phyloP scores from a whole-genome alignment of 2,329 filamentous ascomycete genomes.

The Fusarium sp. region DNA sequence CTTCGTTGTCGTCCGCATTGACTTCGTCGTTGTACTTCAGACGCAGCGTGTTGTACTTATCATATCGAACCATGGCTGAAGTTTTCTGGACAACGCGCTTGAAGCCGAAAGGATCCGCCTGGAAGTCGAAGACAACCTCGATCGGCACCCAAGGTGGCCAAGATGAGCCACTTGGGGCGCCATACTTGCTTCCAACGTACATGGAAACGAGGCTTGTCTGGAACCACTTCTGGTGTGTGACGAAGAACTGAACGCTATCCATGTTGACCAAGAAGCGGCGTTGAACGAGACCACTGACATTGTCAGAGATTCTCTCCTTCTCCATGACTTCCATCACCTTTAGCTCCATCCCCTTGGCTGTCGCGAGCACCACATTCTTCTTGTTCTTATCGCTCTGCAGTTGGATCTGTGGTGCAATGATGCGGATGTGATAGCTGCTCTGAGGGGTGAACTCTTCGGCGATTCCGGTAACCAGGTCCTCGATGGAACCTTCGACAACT shows the following conservation, averaged over 20 bases:
- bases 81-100: slow-evolving; percentile 97
- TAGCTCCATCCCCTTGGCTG: slow-evolving; percentile 97
- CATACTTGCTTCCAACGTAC: slow-evolving; percentile 95
- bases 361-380: slow-evolving; percentile 95
- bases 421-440: slow-evolving; percentile 92
- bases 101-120: slow-evolving; percentile 95
- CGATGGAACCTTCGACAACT: slow-evolving; percentile 59
- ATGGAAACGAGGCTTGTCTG: slow-evolving; percentile 85
- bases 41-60: slow-evolving; percentile 97
- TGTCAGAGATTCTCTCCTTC: slow-evolving; percentile 90
- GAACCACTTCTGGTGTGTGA: slow-evolving; percentile 94
- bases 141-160: slow-evolving; percentile 99
- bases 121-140: slow-evolving; percentile 98
- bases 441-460: slow-evolving; percentile 89
- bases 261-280: slow-evolving; percentile 93
- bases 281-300: slow-evolving; percentile 94
- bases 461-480: slow-evolving; percentile 79
- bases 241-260: slow-evolving; percentile 98
- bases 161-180: slow-evolving; percentile 82
- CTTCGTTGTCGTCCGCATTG: slow-evolving; percentile 69
- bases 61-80: slow-evolving; percentile 91
- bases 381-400: slow-evolving; percentile 98
- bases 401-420: slow-evolving; percentile 98
- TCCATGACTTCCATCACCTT: slow-evolving; percentile 99
- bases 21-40: slow-evolving; percentile 98